Evolutionary conservation across 352 stramenopile species (phyloP).

Genomic region (Pythium brachiatum): DNA sequence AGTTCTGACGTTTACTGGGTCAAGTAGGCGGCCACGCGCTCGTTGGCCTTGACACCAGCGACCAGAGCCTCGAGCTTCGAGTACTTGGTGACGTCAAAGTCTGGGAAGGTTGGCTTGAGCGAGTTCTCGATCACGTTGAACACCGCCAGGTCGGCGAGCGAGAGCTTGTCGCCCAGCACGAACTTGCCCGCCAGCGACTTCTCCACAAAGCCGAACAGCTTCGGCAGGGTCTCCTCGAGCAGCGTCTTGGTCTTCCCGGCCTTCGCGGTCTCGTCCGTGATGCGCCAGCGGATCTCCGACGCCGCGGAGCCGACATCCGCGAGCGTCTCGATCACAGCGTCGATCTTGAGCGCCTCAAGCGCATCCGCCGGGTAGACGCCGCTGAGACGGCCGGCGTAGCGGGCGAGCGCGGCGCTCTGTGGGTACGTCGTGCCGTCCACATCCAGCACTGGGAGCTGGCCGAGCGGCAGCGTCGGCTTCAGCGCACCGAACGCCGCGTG

Average conservation of each 20-base stretch:
- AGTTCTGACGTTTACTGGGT: slow-evolving; percentile 16
- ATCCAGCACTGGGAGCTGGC: slow-evolving; percentile 49
- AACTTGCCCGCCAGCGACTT: slow-evolving; percentile 45
- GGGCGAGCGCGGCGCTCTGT: slow-evolving; percentile 58
- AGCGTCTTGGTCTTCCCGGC: slow-evolving; percentile 43
- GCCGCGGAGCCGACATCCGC: slow-evolving; percentile 33
- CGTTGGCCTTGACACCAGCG: slow-evolving; percentile 20
- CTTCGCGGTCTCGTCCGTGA: slow-evolving; percentile 37
- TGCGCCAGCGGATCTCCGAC: slow-evolving; percentile 30
- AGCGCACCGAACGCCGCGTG: slow-evolving; percentile 40
- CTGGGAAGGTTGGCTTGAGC: slow-evolving; percentile 25
- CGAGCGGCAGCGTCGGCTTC: slow-evolving; percentile 53
- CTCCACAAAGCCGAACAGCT: slow-evolving; percentile 38
- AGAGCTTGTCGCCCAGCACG: slow-evolving; percentile 43
- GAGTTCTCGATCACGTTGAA: slow-evolving; percentile 44
- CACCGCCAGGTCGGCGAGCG: slow-evolving; percentile 41
- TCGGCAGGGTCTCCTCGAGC: slow-evolving; percentile 40
- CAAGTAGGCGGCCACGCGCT: slow-evolving; percentile 30
- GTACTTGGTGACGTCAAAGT: slow-evolving; percentile 26
- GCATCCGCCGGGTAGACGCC: slow-evolving; percentile 59
- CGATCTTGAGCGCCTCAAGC: slow-evolving; percentile 49
- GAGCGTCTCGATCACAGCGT: slow-evolving; percentile 48
- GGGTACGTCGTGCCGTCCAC: slow-evolving; percentile 47
- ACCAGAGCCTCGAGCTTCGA: slow-evolving; percentile 26
- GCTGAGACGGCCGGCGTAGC: slow-evolving; percentile 52